Conservation (phyloP, 345 rosid genomes). For the Clausena lansium region DNA sequence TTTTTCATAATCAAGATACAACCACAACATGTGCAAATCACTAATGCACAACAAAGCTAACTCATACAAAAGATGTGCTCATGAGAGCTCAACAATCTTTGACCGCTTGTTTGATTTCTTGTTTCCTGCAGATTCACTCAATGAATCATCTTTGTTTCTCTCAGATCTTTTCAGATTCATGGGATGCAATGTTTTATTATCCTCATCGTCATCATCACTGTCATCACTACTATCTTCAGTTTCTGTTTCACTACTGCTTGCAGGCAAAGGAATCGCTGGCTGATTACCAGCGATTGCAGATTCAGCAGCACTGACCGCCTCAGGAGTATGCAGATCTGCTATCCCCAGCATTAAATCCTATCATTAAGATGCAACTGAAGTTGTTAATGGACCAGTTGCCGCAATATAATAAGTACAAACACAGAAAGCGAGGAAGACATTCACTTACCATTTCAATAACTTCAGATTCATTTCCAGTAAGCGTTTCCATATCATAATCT, state of each 20-base stretch:
- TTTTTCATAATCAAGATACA: background rate
- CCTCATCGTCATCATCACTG: conserved; percentile 1
- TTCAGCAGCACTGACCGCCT: conserved; percentile 83
- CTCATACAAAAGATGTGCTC: conserved; percentile 1
- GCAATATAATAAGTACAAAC: background rate
- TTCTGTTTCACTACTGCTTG: conserved; percentile 38
- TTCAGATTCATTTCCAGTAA: conserved; percentile 64
- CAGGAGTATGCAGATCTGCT: conserved; percentile 88
- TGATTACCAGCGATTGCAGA: conserved; percentile 52
- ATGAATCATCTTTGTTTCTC: conserved; percentile 10
- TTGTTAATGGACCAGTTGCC: background rate
- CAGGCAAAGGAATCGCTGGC: conserved; percentile 23
- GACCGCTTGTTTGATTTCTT: conserved; percentile 34
- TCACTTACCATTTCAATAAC: conserved; percentile 71
- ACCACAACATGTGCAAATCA: background rate
- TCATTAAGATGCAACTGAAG: background rate
- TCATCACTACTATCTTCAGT: conserved; percentile 36
- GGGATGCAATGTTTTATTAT: conserved; percentile 4
- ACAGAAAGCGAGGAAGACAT: background rate
- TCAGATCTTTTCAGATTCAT: conserved; percentile 9
- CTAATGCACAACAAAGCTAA: background rate
- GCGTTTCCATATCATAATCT: conserved; percentile 65
- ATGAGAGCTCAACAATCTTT: conserved; percentile 47
- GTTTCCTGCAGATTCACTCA: conserved; percentile 12
- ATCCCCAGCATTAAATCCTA: conserved; percentile 89